A percentile compares a stretch with the other conserved stretches of the same genome.
These are phyloP conservation scores for Penicillium sp. DNA, from an alignment of 2,329 filamentous ascomycete species.

Conservation along the genomic window DNA sequence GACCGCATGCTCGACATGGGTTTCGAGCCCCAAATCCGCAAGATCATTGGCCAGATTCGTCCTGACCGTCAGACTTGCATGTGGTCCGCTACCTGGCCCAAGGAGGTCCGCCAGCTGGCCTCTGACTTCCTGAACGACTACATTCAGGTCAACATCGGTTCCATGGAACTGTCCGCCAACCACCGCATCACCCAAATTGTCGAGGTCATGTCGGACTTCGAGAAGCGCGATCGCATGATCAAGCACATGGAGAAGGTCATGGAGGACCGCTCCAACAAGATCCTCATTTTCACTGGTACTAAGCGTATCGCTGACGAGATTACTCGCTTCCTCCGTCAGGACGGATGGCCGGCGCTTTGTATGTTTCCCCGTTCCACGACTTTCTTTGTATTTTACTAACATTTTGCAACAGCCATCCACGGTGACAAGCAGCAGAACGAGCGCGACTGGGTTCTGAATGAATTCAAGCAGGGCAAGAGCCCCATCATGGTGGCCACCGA, in stretches of 20 bases:
- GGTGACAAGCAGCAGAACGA: constrained; percentile 99
- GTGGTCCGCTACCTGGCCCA: constrained; percentile 99
- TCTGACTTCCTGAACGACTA: constrained; percentile 90
- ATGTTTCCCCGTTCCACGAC: constrained; percentile 44
- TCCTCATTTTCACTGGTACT: constrained; percentile 82
- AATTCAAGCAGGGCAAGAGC: constrained; percentile 99
- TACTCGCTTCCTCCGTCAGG: constrained; percentile 92
- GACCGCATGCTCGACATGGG: constrained; percentile 99
- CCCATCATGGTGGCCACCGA: constrained; percentile 99
- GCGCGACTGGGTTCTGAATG: constrained; percentile 98
- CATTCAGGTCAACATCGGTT: constrained; percentile 98
- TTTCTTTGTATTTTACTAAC: constrained; percentile 37
- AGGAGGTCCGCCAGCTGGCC: constrained; percentile 91
- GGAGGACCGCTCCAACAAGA: constrained; percentile 94
- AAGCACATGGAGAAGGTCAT: constrained; percentile 98
- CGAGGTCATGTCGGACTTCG: constrained; percentile 91
- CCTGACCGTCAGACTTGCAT: constrained; percentile 98
- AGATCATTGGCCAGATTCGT: constrained; percentile 96
- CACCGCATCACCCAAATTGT: constrained; percentile 97
- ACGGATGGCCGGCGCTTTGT: constrained; percentile 97
- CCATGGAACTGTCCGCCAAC: constrained; percentile 93
- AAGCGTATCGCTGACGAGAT: constrained; percentile 97
- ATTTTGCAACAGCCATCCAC: constrained; percentile 70
- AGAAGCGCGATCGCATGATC: constrained; percentile 97
- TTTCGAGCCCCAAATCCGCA: constrained; percentile 99